These are phyloP conservation scores for Talaromyces sp. DNA, from an alignment of 2,329 filamentous ascomycete species.

Conservation along the genomic window DNA sequence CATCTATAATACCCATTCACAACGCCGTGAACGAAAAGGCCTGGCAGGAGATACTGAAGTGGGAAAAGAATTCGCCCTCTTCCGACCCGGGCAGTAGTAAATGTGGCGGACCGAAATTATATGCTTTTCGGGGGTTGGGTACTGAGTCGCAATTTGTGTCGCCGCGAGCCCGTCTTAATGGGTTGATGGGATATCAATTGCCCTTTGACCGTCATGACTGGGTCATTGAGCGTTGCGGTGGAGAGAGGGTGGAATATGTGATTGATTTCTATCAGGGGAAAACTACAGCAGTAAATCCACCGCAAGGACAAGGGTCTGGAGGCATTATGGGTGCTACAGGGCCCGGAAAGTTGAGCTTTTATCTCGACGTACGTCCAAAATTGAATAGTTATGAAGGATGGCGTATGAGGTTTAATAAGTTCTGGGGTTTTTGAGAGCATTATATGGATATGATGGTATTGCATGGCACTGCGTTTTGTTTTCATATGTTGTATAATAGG, in stretches of 20 bases:
- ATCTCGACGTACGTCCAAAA: constrained; percentile 64
- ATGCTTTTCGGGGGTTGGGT: constrained; percentile 71
- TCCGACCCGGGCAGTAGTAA: constrained; percentile 58
- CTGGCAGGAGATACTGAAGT: constrained; percentile 85
- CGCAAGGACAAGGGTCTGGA: constrained; percentile 24
- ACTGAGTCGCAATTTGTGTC: constrained; percentile 59
- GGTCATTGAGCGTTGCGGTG: constrained; percentile 88
- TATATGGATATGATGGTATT: constrained; percentile 4
- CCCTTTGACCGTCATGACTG: constrained; percentile 98
- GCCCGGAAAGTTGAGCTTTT: constrained; percentile 56
- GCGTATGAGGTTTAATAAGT: constrained; percentile 53
- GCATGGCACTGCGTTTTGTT: constrained; percentile 2
- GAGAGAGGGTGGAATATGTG: constrained; percentile 76
- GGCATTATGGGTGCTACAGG: constrained; percentile 28
- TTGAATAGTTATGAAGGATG: constrained; percentile 61
- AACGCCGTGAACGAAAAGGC: constrained; percentile 98
- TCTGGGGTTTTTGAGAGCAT: constrained; percentile 43
- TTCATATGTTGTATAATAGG: not conserved
- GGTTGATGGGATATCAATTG: constrained; percentile 77
- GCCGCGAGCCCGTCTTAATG: constrained; percentile 79
- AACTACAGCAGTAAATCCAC: constrained; percentile 18
- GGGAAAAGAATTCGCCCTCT: constrained; percentile 68
- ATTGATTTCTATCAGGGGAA: constrained; percentile 95
- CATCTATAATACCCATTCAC: constrained; percentile 90
- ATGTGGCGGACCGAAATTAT: constrained; percentile 75